Evolutionary conservation across 2,329 filamentous ascomycete species (phyloP).

Genomic region (Cercospora beticola): DNA sequence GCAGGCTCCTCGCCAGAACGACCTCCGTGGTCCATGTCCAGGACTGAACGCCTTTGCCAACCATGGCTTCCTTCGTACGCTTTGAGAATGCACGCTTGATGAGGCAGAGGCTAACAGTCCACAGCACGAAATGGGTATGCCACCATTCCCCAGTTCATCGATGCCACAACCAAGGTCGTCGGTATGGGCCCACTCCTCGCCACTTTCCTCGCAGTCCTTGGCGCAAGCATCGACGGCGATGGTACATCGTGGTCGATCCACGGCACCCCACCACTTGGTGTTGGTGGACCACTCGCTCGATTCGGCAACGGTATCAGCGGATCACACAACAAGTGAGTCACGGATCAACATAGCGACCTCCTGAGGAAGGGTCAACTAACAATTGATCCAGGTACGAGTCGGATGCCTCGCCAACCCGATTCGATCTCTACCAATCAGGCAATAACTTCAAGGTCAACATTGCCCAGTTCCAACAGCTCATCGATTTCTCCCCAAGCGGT

Average conservation of each 20-base stretch:
- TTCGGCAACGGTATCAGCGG: slow-evolving; percentile 25
- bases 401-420: slow-evolving; percentile 38
- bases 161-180: slow-evolving; percentile 32
- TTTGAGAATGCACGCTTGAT: too few species aligned
- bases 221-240: slow-evolving; percentile 22
- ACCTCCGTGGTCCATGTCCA: slow-evolving; percentile 38
- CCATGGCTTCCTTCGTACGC: slow-evolving; percentile 14
- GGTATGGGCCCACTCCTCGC: slow-evolving; percentile 39
- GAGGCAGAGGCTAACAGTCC: not conserved
- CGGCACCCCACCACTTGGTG: slow-evolving; percentile 19
- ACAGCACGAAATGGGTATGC: slow-evolving; percentile 33
- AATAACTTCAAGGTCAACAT: slow-evolving; percentile 33
- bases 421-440: slow-evolving; percentile 36
- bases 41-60: slow-evolving; percentile 34
- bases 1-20: slow-evolving; percentile 31
- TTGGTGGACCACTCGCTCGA: slow-evolving; percentile 14
- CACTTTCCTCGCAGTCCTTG: slow-evolving; percentile 24
- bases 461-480: slow-evolving; percentile 33
- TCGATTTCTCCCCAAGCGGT: slow-evolving; percentile 27
- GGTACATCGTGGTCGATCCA: slow-evolving; percentile 23
- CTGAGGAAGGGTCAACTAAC: too few species aligned
- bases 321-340: slow-evolving; percentile 41
- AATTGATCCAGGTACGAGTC: slow-evolving; percentile 32
- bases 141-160: slow-evolving; percentile 34
- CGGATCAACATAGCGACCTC: too few species aligned